Percentiles rank a stretch among this genome's conserved stretches.
Conservation (phyloP, 1,139 yeast species). For the Taphrina betulina region DNA sequence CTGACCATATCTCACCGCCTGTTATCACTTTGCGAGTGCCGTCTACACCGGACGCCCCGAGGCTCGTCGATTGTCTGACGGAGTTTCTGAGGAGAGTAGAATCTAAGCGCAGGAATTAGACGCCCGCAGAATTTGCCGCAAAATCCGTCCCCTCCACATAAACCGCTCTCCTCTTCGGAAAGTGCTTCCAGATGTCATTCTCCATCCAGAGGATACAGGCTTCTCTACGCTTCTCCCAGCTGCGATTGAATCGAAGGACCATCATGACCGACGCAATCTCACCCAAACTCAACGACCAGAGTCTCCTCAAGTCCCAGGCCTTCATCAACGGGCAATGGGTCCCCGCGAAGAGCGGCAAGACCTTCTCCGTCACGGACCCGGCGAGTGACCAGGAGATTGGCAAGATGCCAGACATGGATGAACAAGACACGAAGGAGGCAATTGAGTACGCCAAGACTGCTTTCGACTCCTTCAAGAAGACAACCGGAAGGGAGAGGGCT, state of each 20-base stretch:
- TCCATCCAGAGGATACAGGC: not conserved
- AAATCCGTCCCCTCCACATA: too few species aligned
- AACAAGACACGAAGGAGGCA: conserved; percentile 50
- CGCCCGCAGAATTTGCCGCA: too few species aligned
- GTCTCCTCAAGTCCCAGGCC: conserved; percentile 45
- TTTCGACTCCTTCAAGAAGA: conserved; percentile 57
- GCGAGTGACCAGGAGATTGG: conserved; percentile 63
- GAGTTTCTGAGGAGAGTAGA: too few species aligned
- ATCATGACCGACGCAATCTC: conserved; percentile 34
- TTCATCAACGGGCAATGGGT: conserved; percentile 74
- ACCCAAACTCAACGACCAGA: conserved; percentile 44
- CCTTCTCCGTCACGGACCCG: conserved; percentile 72
- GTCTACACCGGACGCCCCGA: too few species aligned
- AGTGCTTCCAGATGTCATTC: too few species aligned
- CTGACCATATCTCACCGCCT: too few species aligned
- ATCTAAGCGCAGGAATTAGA: too few species aligned
- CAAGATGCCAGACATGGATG: conserved; percentile 57
- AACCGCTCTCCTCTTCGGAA: too few species aligned
- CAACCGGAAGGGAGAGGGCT: conserved; percentile 67
- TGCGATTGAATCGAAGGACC: not conserved
- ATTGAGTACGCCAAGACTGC: conserved; percentile 63
- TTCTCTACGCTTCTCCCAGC: not conserved
- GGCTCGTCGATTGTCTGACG: too few species aligned
- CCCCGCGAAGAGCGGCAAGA: conserved; percentile 51
- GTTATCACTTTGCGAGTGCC: too few species aligned